A percentile compares a stretch with the other conserved stretches of the same genome.
Evolutionary conservation across 306 rosid species (phyloP).

Genomic region (Arachis hypogaea): DNA sequence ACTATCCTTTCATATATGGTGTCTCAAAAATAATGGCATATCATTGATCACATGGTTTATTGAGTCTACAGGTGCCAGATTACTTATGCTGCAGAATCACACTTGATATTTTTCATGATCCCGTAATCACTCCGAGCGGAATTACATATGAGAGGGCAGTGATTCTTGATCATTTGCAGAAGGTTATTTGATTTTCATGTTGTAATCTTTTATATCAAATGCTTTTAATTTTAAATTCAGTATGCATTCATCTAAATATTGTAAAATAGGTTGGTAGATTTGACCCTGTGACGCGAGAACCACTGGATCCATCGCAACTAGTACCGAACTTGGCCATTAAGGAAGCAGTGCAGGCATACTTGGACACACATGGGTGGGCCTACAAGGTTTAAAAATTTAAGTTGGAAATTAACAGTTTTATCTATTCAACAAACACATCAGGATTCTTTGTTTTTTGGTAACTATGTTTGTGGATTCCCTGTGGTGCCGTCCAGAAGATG

Average conservation of each 20-base stretch:
- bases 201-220: constrained; percentile 1
- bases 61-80: constrained; percentile 77
- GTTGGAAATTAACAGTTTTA: constrained; percentile 22
- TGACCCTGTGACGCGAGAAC: constrained; percentile 83
- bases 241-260: constrained; percentile 12
- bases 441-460: constrained; percentile 24
- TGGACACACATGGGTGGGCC: constrained; percentile 90
- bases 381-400: constrained; percentile 53
- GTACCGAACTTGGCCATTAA: constrained; percentile 73
- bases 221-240: neutral
- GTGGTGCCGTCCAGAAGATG: constrained; percentile 21
- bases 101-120: constrained; percentile 88
- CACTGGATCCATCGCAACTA: constrained; percentile 59
- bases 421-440: constrained; percentile 29
- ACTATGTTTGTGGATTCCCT: constrained; percentile 7
- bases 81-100: constrained; percentile 86
- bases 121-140: constrained; percentile 94
- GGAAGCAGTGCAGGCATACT: constrained; percentile 83
- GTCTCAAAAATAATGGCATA: neutral
- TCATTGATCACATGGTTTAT: constrained; percentile 20
- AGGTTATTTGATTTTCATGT: constrained; percentile 56
- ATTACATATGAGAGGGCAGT: constrained; percentile 86
- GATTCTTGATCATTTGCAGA: constrained; percentile 80
- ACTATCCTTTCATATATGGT: constrained; percentile 15
- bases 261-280: constrained; percentile 73